phyloP scores from a whole-genome alignment of 1,139 yeast genomes.

The Zygosaccharomyces sapae region DNA sequence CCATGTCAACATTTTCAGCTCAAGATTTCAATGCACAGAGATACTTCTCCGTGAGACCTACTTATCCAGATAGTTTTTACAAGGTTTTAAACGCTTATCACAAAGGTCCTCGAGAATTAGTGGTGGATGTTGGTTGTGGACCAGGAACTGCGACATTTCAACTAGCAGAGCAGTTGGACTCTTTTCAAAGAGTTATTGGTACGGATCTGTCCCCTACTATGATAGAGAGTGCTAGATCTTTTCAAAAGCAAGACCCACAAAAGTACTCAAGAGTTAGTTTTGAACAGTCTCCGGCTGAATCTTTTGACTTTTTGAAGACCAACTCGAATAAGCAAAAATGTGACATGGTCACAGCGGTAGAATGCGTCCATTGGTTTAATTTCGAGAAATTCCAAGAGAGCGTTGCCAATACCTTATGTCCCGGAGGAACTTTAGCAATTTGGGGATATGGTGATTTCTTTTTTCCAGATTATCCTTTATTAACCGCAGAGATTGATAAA shows the following conservation, averaged over 20 bases:
- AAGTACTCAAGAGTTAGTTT: conserved; percentile 22
- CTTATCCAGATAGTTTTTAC: conserved; percentile 48
- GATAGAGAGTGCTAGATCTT: conserved; percentile 48
- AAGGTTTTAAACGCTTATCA: conserved; percentile 40
- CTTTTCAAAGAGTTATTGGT: conserved; percentile 52
- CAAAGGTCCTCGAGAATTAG: conserved; percentile 33
- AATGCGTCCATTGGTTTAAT: conserved; percentile 75
- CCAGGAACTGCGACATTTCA: conserved; percentile 70
- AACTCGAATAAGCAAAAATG: conserved; percentile 36
- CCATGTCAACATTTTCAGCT: conserved; percentile 66
- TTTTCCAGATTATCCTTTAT: conserved; percentile 30
- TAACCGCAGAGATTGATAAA: conserved; percentile 37
- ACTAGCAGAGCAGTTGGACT: conserved; percentile 35
- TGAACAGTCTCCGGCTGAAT: conserved; percentile 36
- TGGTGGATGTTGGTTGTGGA: conserved; percentile 76
- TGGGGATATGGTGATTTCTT: conserved; percentile 73
- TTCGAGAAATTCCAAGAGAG: conserved; percentile 50
- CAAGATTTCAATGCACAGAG: conserved; percentile 48
- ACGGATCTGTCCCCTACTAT: conserved; percentile 62
- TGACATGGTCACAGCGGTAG: conserved; percentile 67
- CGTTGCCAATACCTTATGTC: conserved; percentile 47
- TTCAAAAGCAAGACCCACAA: conserved; percentile 16
- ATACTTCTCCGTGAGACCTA: conserved; percentile 55
- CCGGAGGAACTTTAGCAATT: conserved; percentile 63
- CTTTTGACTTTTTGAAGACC: conserved; percentile 27